Conservation (phyloP, 768 basidiomycete genomes). For the Crepidotus variabilis region DNA sequence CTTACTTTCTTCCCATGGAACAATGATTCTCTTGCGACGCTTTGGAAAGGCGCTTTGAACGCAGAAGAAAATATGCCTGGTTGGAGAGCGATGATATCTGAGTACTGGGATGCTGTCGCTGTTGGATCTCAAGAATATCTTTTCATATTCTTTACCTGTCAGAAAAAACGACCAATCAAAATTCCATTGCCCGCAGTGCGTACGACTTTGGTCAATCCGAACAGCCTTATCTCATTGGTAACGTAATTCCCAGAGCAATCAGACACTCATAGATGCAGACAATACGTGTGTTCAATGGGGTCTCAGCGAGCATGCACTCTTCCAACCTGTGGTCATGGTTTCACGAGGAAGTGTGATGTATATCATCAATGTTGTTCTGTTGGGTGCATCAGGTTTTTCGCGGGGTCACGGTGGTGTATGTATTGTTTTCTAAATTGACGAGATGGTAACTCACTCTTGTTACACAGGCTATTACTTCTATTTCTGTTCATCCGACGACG, state of each 20-base stretch:
- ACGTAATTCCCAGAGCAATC: constrained; percentile 7
- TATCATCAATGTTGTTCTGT: constrained; percentile 43
- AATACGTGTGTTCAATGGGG: constrained; percentile 55
- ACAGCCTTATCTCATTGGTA: constrained; percentile 1
- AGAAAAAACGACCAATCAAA: constrained; percentile 27
- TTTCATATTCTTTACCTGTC: constrained; percentile 33
- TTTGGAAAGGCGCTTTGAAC: constrained; percentile 31
- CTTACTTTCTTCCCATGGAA: constrained; percentile 49
- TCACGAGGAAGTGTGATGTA: constrained; percentile 52
- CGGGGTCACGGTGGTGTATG: constrained; percentile 75
- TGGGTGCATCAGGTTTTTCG: constrained; percentile 40
- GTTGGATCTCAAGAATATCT: constrained; percentile 36
- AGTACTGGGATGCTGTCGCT: constrained; percentile 50
- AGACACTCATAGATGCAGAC: constrained; percentile 25
- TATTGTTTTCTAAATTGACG: constrained; percentile 7
- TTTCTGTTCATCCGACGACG: constrained; percentile 56
- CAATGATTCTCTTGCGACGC: constrained; percentile 30
- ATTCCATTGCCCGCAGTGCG: constrained; percentile 34
- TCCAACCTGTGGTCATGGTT: constrained; percentile 60
- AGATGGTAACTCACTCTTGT: neutral
- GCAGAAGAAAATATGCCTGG: constrained; percentile 23
- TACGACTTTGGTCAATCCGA: constrained; percentile 2
- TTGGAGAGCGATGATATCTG: constrained; percentile 45
- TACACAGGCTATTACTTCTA: constrained; percentile 57
- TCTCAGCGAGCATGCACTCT: constrained; percentile 35